Evolutionary conservation across 2,329 filamentous ascomycete genomes (phyloP).

Genomic region (Calonectria montana): DNA sequence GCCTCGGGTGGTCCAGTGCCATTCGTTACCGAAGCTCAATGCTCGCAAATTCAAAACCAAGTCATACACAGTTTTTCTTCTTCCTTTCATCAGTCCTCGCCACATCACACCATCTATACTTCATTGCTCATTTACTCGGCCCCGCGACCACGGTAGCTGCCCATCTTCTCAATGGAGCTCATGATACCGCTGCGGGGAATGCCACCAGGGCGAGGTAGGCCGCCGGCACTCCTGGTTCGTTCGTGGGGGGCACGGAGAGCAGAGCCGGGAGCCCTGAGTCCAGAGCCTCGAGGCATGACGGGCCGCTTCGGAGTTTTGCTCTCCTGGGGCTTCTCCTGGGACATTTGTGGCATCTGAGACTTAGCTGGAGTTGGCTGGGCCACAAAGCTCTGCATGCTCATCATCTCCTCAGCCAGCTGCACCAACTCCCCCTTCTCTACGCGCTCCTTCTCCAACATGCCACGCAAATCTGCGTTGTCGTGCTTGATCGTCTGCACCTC

Average conservation of each 20-base stretch:
- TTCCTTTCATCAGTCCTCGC: conserved; percentile 38
- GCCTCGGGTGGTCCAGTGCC: conserved; percentile 17
- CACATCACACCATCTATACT: conserved; percentile 19
- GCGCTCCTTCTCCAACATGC: conserved; percentile 77
- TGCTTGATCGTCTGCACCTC: conserved; percentile 76
- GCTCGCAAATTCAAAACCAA: conserved; percentile 32
- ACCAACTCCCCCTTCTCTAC: conserved; percentile 88
- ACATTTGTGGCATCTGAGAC: conserved; percentile 35
- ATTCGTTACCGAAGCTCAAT: conserved; percentile 26
- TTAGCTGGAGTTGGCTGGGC: conserved; percentile 37
- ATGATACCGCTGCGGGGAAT: conserved; percentile 76
- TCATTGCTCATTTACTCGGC: conserved; percentile 36
- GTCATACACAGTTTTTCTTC: conserved; percentile 38
- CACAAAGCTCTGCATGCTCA: conserved; percentile 71
- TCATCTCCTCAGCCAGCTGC: conserved; percentile 85
- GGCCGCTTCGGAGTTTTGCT: conserved; percentile 49
- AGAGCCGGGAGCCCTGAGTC: conserved; percentile 70
- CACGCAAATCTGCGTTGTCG: conserved; percentile 74
- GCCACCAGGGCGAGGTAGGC: conserved; percentile 62
- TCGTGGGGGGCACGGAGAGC: conserved; percentile 57
- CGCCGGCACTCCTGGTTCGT: conserved; percentile 57
- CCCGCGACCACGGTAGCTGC: conserved; percentile 65
- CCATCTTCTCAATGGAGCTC: conserved; percentile 91
- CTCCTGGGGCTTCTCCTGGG: conserved; percentile 39
- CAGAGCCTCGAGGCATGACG: conserved; percentile 61